phyloP scores from a whole-genome alignment of 2,329 filamentous ascomycete species.

The Zasmidium angulare region DNA sequence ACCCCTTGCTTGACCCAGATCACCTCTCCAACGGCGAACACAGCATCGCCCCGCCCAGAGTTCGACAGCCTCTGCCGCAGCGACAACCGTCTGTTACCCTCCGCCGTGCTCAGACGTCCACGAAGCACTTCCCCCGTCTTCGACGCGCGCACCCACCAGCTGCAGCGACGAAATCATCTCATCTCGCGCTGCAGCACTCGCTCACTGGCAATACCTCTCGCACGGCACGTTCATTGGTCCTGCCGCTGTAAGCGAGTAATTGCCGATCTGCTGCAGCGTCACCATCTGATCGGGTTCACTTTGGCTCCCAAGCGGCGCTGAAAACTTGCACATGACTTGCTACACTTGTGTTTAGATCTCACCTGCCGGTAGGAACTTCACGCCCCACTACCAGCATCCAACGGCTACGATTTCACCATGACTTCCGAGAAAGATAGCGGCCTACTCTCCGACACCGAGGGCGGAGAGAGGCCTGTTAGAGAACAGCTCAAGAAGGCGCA shows the following conservation, averaged over 20 bases:
- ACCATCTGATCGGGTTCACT: not conserved
- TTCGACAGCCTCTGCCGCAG: not conserved
- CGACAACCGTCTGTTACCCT: not conserved
- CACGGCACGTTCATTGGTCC: not conserved
- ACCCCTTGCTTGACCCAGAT: too few relatives aligned
- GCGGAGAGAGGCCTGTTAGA: constrained; percentile 58
- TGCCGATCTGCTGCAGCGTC: constrained; percentile 11
- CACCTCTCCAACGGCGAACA: too few relatives aligned
- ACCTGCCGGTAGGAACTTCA: not conserved
- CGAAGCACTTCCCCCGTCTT: not conserved
- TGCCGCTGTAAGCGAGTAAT: constrained; percentile 9
- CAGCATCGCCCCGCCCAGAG: not conserved
- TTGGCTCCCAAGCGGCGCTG: not conserved
- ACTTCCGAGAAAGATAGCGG: constrained; percentile 23
- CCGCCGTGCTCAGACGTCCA: not conserved
- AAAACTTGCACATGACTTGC: not conserved
- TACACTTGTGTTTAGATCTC: not conserved
- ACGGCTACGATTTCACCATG: constrained; percentile 19
- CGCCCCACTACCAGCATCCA: not conserved
- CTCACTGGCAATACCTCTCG: not conserved
- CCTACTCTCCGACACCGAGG: constrained; percentile 42
- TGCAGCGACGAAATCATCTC: not conserved
- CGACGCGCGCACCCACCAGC: not conserved
- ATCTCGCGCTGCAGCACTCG: not conserved
- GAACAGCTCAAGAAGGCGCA: constrained; percentile 63